Evolutionary conservation across 352 stramenopile species (phyloP), one percentile per base, ranked within the genome.

Genomic region (Globisporangium splendens): DNA sequence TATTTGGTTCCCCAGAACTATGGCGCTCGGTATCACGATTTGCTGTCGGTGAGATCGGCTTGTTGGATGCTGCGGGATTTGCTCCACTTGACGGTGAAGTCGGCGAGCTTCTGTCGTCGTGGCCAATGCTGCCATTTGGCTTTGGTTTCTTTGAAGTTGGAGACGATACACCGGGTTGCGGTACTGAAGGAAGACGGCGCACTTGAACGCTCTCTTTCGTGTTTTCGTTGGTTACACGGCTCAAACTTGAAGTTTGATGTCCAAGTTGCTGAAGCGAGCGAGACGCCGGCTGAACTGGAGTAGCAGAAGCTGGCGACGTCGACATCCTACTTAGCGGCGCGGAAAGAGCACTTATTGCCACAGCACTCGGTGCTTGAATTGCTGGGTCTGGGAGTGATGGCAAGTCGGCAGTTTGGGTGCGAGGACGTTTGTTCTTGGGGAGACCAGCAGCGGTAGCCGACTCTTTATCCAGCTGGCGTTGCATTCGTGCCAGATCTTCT

Each of bases 401-500:
- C 24, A 31, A 31, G 24, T 31, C 24, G 24, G 24, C 24, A 31
- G 24, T 31, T 11, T 77, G 68, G n/a, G 69, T 73, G 46, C 77
- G 79, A 39, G 73, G 66, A 43, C 79, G 79, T 55, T 90, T 88
- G 57, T 67, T 61, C 28, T 70, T 31, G 24, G 24, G 74, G 12
- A 87, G 62, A 61, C 88, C 88, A 0, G 59, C 12, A 54, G 43
- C 50, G 7, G 49, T 41, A 13, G 56, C 33, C 24, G 66, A 68
- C 52, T 84, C 73, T n/a, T 79, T 77, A 61, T 94, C 82, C 46
- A 94, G 68, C 66, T 94, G 84, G 14, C 82, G 69, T 8, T 83
- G 84, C 82, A 94, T 87, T 52, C 82, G 82, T 55, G 91, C 67
- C 61, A 94, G 73, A 52, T 94, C 84, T 43, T 94, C 84, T 52